Conservation (phyloP, 306 rosid species). For the Crotalaria pallida region DNA sequence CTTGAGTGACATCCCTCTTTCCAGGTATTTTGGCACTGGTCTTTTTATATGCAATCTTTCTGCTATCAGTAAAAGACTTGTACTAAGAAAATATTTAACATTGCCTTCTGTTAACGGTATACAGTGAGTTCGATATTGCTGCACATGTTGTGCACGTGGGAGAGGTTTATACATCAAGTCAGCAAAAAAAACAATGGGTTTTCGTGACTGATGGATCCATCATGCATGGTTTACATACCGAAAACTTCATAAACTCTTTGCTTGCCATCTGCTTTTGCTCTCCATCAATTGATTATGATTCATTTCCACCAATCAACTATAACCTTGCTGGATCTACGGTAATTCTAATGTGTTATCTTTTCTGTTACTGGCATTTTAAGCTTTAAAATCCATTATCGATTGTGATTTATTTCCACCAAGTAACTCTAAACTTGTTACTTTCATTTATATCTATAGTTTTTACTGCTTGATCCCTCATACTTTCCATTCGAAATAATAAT, state of each 20-base stretch:
- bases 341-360: constrained; percentile 10
- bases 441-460: neutral
- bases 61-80: neutral
- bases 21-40: constrained; percentile 42
- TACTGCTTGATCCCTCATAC: neutral
- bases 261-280: constrained; percentile 87
- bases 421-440: neutral
- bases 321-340: constrained; percentile 78
- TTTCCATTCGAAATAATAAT: neutral
- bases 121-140: constrained; percentile 78
- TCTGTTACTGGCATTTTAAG: neutral
- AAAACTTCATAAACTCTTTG: constrained; percentile 38
- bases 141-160: constrained; percentile 79
- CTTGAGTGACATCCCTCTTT: constrained; percentile 63
- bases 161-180: constrained; percentile 43
- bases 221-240: constrained; percentile 36
- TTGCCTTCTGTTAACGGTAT: neutral
- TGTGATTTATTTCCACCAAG: constrained; percentile 8
- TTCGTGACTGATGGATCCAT: constrained; percentile 79
- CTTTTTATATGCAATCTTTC: neutral
- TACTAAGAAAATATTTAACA: constrained; percentile 21
- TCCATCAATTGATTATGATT: constrained; percentile 39
- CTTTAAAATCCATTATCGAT: neutral
- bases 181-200: constrained; percentile 79
- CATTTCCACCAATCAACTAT: constrained; percentile 52